Base-by-base conservation (phyloP, 768 basidiomycete genomes). In the Cyathus striatus region DNA sequence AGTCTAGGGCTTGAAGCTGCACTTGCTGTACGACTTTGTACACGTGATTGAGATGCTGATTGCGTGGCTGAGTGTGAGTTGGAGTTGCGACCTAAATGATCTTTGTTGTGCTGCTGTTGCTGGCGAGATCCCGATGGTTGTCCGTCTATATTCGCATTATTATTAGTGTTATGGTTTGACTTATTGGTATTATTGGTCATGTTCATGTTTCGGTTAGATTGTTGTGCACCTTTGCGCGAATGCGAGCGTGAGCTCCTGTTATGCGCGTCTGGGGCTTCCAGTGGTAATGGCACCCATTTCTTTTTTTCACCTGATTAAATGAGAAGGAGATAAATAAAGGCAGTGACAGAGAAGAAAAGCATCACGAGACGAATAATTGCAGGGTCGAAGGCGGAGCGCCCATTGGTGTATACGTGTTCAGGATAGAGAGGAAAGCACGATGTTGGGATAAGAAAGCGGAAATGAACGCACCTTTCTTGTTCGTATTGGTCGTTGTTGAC, bases 201-300 rank as follows among this genome's bases (percentile, higher is more conserved):
- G n/a, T n/a, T n/a, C n/a, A n/a, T n/a, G n/a, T 7, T 12, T 18
- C 17, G 35, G 35, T 7, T 36, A 6, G 35, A 18, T 6, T 44
- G 30, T 22, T 43, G 41, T n/a, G 49, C 40, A 25, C 44, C 53
- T 45, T 53, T 56, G 35, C 56, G 55, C 42, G 61, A 61, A 25
- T 54, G 56, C 17, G 60, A 47, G 16, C 48, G 51, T 16, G 48
- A 48, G 17, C 40, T 27, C 33, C 49, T 53, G 37, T 35, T 34
- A 20, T 51, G 49, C 5, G 70, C 67, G 47, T 79, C 76, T 9
- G 72, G 68, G 13, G 77, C 69, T 5, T 75, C 76, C 51, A 75
- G 62, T 2, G 79, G 78, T 33, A 81, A 76, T n/a, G 69, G 66
- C 0, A 74, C 69, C 81, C 81, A 81, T 61, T 80, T 81, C 4